These are phyloP conservation scores for Psidium friedrichsthalianum DNA, from an alignment of 345 rosid species.

Conservation along the genomic window DNA sequence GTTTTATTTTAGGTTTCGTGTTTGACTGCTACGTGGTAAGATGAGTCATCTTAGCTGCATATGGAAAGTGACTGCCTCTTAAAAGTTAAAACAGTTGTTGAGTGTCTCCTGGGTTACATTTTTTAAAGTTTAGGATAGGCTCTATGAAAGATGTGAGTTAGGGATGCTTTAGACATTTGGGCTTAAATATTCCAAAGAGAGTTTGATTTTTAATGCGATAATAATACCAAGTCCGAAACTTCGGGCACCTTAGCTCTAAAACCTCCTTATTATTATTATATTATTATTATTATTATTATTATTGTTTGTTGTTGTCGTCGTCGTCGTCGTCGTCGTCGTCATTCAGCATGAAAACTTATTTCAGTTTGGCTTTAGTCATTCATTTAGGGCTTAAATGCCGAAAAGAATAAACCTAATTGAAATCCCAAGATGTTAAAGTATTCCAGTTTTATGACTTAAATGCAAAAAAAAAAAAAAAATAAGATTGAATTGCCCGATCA, in stretches of 20 bases:
- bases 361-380: neutral
- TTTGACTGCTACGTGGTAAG: neutral
- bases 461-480: accelerated
- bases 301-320: no score
- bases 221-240: neutral
- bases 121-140: neutral
- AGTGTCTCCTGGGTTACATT: neutral
- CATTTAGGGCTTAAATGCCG: accelerated
- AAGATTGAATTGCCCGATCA: neutral
- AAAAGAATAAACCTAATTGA: neutral
- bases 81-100: neutral
- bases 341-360: neutral
- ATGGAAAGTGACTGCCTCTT: neutral
- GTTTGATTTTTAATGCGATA: neutral
- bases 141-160: neutral
- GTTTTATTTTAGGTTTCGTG: neutral
- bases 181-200: neutral
- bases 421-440: neutral
- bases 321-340: no score
- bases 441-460: neutral
- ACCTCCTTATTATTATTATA: neutral
- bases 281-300: no score
- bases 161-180: neutral
- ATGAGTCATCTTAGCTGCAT: neutral
- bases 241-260: neutral